Percentiles rank a stretch among this genome's conserved stretches.
Conservation (phyloP, 306 rosid genomes). For the Morella rubra region DNA sequence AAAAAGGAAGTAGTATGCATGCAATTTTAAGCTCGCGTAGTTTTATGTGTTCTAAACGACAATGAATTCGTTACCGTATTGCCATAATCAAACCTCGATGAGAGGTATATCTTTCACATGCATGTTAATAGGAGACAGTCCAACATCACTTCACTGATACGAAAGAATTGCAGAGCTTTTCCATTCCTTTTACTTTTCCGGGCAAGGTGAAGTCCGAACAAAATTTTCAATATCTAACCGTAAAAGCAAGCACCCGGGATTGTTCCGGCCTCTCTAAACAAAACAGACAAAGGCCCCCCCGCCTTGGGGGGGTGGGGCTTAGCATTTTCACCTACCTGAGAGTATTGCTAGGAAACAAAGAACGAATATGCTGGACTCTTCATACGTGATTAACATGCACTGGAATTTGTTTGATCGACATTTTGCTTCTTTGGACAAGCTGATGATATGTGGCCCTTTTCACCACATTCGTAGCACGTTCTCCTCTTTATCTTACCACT, state of each 20-base stretch:
- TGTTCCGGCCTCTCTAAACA: background rate
- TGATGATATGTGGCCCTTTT: constrained; percentile 77
- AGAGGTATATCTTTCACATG: background rate
- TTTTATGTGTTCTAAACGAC: background rate
- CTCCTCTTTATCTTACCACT: constrained; percentile 77
- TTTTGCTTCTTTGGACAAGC: constrained; percentile 66
- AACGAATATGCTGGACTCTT: constrained; percentile 4
- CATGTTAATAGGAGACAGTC: background rate
- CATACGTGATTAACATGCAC: constrained; percentile 29
- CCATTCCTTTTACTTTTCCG: background rate
- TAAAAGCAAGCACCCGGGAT: background rate
- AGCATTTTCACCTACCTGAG: background rate
- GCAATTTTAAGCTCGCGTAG: no score
- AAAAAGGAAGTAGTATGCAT: no score
- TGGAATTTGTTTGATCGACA: constrained; percentile 21
- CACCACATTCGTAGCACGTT: constrained; percentile 83
- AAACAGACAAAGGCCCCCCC: no score
- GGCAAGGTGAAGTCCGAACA: background rate
- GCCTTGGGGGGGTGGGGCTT: no score
- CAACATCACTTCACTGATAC: background rate
- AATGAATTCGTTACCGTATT: background rate
- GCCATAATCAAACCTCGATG: background rate
- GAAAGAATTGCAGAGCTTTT: background rate
- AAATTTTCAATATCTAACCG: background rate
- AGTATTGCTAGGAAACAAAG: background rate